These are phyloP conservation scores for Panus rudis DNA, from an alignment of 768 basidiomycete species.

Conservation along the genomic window DNA sequence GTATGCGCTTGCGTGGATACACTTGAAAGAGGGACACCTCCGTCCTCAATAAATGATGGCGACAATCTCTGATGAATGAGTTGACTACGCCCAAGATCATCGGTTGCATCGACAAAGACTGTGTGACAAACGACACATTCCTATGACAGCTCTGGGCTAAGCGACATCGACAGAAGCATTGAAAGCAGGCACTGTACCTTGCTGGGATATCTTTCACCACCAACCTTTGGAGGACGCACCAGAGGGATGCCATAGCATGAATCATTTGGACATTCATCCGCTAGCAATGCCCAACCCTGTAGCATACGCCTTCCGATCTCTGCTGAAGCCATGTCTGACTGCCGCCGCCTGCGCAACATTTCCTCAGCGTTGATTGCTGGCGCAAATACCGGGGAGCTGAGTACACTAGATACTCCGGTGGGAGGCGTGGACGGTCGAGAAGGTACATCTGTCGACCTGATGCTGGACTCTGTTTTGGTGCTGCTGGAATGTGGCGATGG, in stretches of 20 bases:
- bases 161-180: neutral
- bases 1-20: too few relatives aligned
- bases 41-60: too few relatives aligned
- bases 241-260: conserved; percentile 79
- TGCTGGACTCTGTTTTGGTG: neutral
- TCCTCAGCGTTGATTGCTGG: conserved; percentile 63
- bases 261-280: conserved; percentile 68
- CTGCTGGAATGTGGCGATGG: neutral
- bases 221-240: conserved; percentile 64
- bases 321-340: conserved; percentile 73
- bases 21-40: too few relatives aligned
- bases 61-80: too few relatives aligned
- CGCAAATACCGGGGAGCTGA: conserved; percentile 58
- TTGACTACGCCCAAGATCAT: too few relatives aligned
- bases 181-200: conserved; percentile 40
- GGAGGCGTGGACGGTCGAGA: conserved; percentile 72
- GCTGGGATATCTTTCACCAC: conserved; percentile 52
- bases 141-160: conserved; percentile 28
- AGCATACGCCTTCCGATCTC: conserved; percentile 75
- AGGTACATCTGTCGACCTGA: conserved; percentile 1
- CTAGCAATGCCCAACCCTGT: conserved; percentile 87
- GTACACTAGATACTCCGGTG: conserved; percentile 60
- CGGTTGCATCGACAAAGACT: conserved; percentile 50
- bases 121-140: conserved; percentile 73
- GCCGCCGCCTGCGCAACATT: conserved; percentile 60